Evolutionary conservation across 768 basidiomycete species (phyloP).

Genomic region (Crucibulum laeve): DNA sequence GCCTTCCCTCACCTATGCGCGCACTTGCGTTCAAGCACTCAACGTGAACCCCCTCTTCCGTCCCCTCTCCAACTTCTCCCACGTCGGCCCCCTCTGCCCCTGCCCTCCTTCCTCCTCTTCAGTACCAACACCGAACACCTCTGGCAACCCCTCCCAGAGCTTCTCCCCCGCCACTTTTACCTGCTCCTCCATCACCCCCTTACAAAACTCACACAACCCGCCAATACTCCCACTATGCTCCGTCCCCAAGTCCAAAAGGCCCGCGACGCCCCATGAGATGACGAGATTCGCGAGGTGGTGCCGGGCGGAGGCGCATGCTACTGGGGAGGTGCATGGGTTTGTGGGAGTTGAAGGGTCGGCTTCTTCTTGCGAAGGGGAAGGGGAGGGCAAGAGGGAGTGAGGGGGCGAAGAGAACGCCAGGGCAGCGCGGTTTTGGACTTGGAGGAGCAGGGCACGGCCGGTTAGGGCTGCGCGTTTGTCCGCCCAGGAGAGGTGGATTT

Average conservation of each 20-base stretch:
- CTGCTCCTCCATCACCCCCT: constrained; percentile 10
- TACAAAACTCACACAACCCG: constrained; percentile 20
- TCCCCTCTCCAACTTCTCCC: too few species aligned
- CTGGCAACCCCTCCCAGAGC: constrained; percentile 27
- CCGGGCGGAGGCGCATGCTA: constrained; percentile 12
- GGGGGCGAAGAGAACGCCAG: constrained; percentile 3
- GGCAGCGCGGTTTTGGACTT: constrained; percentile 13
- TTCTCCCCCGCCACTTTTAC: constrained; percentile 15
- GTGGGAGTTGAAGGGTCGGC: background rate
- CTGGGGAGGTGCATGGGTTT: constrained; percentile 7
- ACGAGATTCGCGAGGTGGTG: constrained; percentile 19
- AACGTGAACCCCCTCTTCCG: too few species aligned
- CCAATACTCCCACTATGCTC: constrained; percentile 18
- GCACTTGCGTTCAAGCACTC: too few species aligned
- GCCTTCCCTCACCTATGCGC: too few species aligned
- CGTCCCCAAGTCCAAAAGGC: constrained; percentile 26
- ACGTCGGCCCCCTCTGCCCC: too few species aligned
- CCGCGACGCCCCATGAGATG: constrained; percentile 24
- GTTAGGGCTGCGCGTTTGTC: constrained; percentile 24
- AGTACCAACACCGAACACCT: constrained; percentile 21
- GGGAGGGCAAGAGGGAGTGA: too few species aligned
- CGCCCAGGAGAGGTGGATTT: constrained; percentile 14
- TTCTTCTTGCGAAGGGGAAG: too few species aligned
- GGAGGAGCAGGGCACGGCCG: constrained; percentile 20
- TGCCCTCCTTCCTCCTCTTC: too few species aligned